Evolutionary conservation across 2,329 filamentous ascomycete species (phyloP).

Genomic region (Ophiostoma pallidulum): DNA sequence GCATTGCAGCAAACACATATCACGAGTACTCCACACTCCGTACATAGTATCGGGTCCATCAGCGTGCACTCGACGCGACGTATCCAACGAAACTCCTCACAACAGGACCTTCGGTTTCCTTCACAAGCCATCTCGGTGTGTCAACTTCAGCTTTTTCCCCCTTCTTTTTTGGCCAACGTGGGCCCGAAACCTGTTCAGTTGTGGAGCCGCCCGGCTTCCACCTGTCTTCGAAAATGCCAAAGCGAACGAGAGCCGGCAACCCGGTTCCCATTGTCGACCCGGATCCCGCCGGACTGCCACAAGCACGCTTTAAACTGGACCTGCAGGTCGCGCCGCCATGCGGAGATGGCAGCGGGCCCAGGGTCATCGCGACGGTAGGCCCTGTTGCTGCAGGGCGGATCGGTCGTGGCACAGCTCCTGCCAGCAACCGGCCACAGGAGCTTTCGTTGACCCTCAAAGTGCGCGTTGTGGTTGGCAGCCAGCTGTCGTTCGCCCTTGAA

Average conservation of each 20-base stretch:
- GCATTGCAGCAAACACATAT: too few species aligned
- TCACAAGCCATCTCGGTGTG: too few species aligned
- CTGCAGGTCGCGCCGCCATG: neutral
- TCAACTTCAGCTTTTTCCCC: conserved; percentile 1
- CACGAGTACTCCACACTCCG: too few species aligned
- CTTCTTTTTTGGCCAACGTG: neutral
- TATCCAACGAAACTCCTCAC: too few species aligned
- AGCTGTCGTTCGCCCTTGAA: too few species aligned
- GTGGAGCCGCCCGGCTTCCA: too few species aligned
- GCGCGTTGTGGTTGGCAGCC: neutral
- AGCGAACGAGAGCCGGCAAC: neutral
- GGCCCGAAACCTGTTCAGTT: too few species aligned
- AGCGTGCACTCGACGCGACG: too few species aligned
- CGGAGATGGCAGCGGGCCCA: neutral
- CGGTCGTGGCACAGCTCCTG: neutral
- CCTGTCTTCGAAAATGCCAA: neutral
- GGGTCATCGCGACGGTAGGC: neutral
- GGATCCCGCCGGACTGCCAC: neutral
- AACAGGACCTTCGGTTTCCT: too few species aligned
- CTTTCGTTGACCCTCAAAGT: neutral
- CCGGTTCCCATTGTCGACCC: neutral
- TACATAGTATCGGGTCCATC: too few species aligned
- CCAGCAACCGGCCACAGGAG: neutral
- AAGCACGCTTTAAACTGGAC: neutral
- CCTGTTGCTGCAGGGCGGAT: neutral